Conservation (phyloP, 768 basidiomycete species). For the Auriscalpium vulgare region DNA sequence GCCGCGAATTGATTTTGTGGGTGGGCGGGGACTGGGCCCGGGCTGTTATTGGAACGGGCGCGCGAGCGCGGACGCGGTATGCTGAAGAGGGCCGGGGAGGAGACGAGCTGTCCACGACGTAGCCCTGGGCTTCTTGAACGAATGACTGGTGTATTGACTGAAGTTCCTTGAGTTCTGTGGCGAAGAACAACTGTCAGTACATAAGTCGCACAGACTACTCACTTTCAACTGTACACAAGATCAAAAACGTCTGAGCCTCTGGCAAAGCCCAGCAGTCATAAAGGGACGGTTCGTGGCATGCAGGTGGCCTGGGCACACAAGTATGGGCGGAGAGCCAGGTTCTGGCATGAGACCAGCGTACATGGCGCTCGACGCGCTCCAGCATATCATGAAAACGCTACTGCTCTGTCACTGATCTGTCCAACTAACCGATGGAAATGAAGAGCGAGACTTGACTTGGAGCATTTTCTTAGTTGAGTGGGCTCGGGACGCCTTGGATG, state of each 20-base stretch:
- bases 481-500: constrained; percentile 59
- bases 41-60: constrained; percentile 48
- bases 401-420: no score
- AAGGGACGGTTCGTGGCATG: not conserved
- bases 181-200: constrained; percentile 6
- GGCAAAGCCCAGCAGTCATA: not conserved
- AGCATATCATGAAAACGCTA: not conserved
- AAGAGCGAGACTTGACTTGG: not conserved
- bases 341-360: not conserved
- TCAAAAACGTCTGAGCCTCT: not conserved
- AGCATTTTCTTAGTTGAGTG: constrained; percentile 16
- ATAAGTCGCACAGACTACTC: constrained; percentile 26
- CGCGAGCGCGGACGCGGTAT: constrained; percentile 38
- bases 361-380: not conserved
- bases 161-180: constrained; percentile 65
- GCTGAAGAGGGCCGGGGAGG: constrained; percentile 41
- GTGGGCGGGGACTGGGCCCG: constrained; percentile 19
- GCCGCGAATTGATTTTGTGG: constrained; percentile 49
- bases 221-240: constrained; percentile 84
- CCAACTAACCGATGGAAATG: not conserved
- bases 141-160: constrained; percentile 50
- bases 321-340: not conserved
- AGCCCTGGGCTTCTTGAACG: constrained; percentile 43
- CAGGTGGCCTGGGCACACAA: not conserved
- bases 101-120: constrained; percentile 35